A percentile compares a stretch with the other conserved stretches of the same genome.
These are phyloP conservation scores for Escovopsis sp. DNA, from an alignment of 2,329 filamentous ascomycete genomes.

Conservation along the genomic window DNA sequence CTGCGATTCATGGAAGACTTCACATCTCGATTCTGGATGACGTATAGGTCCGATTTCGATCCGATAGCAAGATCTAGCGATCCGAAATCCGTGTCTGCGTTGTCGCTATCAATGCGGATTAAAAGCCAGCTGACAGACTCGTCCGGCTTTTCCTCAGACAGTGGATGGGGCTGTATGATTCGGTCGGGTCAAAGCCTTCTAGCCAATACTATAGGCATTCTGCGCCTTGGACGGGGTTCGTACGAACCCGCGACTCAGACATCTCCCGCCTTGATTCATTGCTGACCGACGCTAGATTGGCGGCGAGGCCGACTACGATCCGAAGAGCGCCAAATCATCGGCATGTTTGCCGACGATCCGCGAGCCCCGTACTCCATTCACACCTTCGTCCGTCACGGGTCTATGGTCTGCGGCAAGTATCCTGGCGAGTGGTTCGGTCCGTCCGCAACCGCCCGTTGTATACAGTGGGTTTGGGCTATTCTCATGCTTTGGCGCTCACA, in stretches of 20 bases:
- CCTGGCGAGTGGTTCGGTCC: constrained; percentile 98
- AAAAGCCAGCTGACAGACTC: constrained; percentile 68
- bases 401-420: constrained; percentile 76
- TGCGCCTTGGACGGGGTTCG: constrained; percentile 63
- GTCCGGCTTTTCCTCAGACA: constrained; percentile 77
- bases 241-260: not conserved
- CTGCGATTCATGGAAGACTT: constrained; percentile 78
- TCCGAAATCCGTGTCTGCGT: constrained; percentile 50
- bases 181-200: constrained; percentile 85
- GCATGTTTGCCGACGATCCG: constrained; percentile 76
- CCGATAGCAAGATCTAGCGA: constrained; percentile 68
- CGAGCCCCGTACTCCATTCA: constrained; percentile 88
- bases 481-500: constrained; percentile 1
- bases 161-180: constrained; percentile 98
- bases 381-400: constrained; percentile 81
- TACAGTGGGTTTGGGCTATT: constrained; percentile 49
- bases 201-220: constrained; percentile 65
- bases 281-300: constrained; percentile 44
- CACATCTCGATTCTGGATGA: constrained; percentile 90
- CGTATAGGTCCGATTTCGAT: constrained; percentile 78
- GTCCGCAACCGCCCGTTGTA: constrained; percentile 88
- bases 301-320: constrained; percentile 42
- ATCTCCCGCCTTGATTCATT: not conserved
- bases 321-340: constrained; percentile 58
- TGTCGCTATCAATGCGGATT: constrained; percentile 75